A percentile compares a stretch with the other conserved stretches of the same genome.
Evolutionary conservation across 2,329 filamentous ascomycete genomes (phyloP).

Genomic region (Clarireedia sp.): DNA sequence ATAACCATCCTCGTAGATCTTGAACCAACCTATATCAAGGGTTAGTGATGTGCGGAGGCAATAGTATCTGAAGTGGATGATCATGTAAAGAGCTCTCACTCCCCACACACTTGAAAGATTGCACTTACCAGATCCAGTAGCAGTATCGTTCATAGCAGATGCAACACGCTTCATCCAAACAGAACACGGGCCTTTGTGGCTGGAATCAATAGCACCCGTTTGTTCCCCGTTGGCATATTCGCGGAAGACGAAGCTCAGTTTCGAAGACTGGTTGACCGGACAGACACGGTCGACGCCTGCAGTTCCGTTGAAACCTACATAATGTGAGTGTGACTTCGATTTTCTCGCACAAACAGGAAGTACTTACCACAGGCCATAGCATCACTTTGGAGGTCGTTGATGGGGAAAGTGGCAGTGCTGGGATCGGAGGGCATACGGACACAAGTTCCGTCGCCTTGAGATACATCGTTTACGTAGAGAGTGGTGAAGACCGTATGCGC

Average conservation of each 20-base stretch:
- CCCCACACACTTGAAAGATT: not conserved
- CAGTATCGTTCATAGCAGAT: slow-evolving; percentile 43
- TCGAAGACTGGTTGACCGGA: slow-evolving; percentile 22
- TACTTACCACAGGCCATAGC: slow-evolving; percentile 65
- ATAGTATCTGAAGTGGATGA: too few relatives aligned
- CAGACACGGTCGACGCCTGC: slow-evolving; percentile 42
- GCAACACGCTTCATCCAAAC: slow-evolving; percentile 66
- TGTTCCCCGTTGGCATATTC: slow-evolving; percentile 47
- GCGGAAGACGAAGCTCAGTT: slow-evolving; percentile 52
- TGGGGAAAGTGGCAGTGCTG: slow-evolving; percentile 46
- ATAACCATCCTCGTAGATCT: slow-evolving; percentile 66
- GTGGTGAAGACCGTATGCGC: slow-evolving; percentile 59
- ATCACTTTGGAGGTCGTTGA: slow-evolving; percentile 47
- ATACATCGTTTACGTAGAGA: slow-evolving; percentile 51
- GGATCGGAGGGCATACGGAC: slow-evolving; percentile 56
- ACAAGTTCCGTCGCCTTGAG: slow-evolving; percentile 64
- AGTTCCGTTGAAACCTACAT: slow-evolving; percentile 39
- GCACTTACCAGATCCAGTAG: slow-evolving; percentile 47
- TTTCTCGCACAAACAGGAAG: not conserved
- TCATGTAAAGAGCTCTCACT: not conserved
- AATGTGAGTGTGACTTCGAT: too few relatives aligned
- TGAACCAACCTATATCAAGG: slow-evolving; percentile 52
- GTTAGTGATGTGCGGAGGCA: not conserved
- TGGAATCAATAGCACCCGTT: slow-evolving; percentile 49
- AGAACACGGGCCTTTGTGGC: slow-evolving; percentile 61